Percentiles rank a stretch among this genome's conserved stretches.
Conservation (phyloP, 306 rosid species). For the Betula pendula region DNA sequence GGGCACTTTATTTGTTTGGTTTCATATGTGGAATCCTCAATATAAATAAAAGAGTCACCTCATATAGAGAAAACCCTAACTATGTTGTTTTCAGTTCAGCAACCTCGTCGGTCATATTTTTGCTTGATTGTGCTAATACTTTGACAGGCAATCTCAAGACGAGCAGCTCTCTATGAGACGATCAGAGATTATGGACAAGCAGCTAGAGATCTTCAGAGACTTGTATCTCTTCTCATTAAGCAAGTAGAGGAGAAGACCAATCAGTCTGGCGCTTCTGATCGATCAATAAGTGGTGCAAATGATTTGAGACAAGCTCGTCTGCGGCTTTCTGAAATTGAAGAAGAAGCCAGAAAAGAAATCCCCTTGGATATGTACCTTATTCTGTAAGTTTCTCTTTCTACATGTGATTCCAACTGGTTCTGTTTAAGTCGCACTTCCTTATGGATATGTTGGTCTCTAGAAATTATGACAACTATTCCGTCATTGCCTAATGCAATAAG, state of each 20-base stretch:
- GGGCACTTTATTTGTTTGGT: not conserved
- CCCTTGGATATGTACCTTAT: slow-evolving; percentile 93
- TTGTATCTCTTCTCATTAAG: slow-evolving; percentile 56
- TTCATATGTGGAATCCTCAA: not conserved
- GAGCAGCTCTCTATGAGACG: slow-evolving; percentile 74
- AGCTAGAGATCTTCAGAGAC: slow-evolving; percentile 74
- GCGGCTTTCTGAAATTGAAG: slow-evolving; percentile 74
- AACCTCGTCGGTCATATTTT: not conserved
- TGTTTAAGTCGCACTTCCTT: not conserved
- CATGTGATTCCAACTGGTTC: not conserved
- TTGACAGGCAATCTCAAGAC: slow-evolving; percentile 88
- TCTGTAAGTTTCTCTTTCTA: slow-evolving; percentile 60
- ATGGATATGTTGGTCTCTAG: not conserved
- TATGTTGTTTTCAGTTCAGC: not conserved
- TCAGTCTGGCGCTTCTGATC: slow-evolving; percentile 58
- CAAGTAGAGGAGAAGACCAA: slow-evolving; percentile 53
- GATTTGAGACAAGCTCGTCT: slow-evolving; percentile 80
- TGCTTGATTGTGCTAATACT: slow-evolving; percentile 24
- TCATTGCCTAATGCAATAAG: not conserved
- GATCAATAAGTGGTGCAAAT: slow-evolving; percentile 49
- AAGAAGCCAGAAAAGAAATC: slow-evolving; percentile 78
- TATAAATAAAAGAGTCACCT: not conserved
- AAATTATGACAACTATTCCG: not conserved
- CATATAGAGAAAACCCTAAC: not conserved
- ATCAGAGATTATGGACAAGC: slow-evolving; percentile 94